Conservation (phyloP, 2,329 filamentous ascomycete genomes). For the Xylariaceae sp. region DNA sequence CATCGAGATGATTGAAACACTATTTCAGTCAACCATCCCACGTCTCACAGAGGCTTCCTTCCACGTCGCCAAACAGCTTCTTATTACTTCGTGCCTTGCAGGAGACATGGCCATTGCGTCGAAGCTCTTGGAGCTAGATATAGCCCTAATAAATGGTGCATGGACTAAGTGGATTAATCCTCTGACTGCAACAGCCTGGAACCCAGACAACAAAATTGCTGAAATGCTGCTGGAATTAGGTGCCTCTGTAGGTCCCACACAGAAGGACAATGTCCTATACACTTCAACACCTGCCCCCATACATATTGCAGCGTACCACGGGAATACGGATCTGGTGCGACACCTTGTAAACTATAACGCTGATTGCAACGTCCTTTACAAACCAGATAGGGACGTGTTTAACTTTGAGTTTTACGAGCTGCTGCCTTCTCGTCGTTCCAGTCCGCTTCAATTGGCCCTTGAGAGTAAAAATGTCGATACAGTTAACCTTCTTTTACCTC, state of each 20-base stretch:
- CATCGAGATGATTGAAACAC: neutral
- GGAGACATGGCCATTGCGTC: neutral
- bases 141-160: neutral
- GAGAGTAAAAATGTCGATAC: neutral
- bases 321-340: neutral
- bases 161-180: neutral
- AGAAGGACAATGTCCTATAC: neutral
- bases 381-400: neutral
- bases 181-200: constrained; percentile 15
- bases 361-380: constrained; percentile 1
- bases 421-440: neutral
- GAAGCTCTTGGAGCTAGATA: neutral
- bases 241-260: neutral
- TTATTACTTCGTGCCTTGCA: neutral
- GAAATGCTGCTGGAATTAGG: neutral
- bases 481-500: neutral
- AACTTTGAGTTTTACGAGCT: neutral
- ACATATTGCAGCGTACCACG: constrained; percentile 10
- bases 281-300: neutral
- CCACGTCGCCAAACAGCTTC: neutral
- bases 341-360: neutral
- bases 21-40: neutral
- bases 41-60: neutral
- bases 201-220: constrained; percentile 1
- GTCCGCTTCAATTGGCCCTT: neutral